phyloP scores from a whole-genome alignment of 2,329 filamentous ascomycete genomes.

The Paecilomyces fulvus region DNA sequence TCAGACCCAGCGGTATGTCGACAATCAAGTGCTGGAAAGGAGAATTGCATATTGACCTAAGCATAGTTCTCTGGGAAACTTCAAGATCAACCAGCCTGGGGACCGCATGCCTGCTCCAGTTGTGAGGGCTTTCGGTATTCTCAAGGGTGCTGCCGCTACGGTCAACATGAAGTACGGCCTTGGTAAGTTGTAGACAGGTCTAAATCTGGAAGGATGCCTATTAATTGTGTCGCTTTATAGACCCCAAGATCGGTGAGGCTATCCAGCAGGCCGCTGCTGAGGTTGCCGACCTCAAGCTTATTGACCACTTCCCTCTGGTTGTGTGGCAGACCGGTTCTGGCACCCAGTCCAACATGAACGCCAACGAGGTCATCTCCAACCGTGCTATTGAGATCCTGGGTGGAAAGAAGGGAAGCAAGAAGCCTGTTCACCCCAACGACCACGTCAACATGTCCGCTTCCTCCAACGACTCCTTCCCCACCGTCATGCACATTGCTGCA shows the following conservation, averaged over 20 bases:
- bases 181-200: constrained; percentile 34
- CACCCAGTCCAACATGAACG: constrained; percentile 99
- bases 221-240: constrained; percentile 37
- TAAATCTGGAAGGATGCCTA: constrained; percentile 6
- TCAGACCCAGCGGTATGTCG: constrained; percentile 70
- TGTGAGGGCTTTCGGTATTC: constrained; percentile 86
- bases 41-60: constrained; percentile 14
- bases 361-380: constrained; percentile 99
- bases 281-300: constrained; percentile 84
- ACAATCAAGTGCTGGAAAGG: neutral
- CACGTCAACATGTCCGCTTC: constrained; percentile 99
- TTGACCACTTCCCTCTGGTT: constrained; percentile 96
- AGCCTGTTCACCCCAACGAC: constrained; percentile 98
- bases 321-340: constrained; percentile 99
- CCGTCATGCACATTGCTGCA: constrained; percentile 98
- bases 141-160: constrained; percentile 91
- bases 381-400: constrained; percentile 96
- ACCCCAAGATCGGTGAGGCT: constrained; percentile 81
- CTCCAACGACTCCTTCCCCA: constrained; percentile 98
- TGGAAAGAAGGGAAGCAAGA: constrained; percentile 90
- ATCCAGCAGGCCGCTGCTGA: constrained; percentile 92
- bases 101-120: constrained; percentile 96
- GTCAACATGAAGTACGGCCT: constrained; percentile 95
- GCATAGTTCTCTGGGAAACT: constrained; percentile 75
- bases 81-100: constrained; percentile 98